Evolutionary conservation across 75 land plant genomes (phyloP).

Genomic region (Picea sitchensis): DNA sequence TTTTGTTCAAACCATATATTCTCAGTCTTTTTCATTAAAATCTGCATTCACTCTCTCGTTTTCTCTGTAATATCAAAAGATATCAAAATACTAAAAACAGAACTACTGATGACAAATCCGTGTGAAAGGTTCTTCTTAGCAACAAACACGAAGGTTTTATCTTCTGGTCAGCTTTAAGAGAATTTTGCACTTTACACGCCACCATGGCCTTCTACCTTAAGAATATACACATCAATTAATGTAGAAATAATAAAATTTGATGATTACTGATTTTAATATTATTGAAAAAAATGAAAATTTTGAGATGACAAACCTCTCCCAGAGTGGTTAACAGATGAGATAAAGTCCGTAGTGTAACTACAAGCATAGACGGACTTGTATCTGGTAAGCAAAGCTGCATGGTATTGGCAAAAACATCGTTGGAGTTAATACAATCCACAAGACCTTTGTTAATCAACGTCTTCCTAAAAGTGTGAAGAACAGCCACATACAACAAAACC

Average conservation of each 20-base stretch:
- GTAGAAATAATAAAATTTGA: background rate
- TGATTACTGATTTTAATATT: no score
- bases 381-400: conserved; percentile 73
- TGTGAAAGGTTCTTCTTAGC: background rate
- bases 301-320: conserved; percentile 70
- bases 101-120: background rate
- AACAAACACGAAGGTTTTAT: background rate
- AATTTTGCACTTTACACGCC: background rate
- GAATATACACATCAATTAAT: background rate
- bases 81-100: background rate
- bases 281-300: background rate
- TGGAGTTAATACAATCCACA: background rate
- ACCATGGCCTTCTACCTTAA: background rate
- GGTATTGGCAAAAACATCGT: background rate
- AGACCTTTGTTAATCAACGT: background rate
- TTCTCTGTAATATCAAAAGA: conserved; percentile 8
- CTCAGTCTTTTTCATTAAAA: background rate
- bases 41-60: background rate
- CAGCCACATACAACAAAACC: background rate
- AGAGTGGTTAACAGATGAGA: conserved; percentile 76
- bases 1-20: background rate
- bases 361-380: conserved; percentile 57
- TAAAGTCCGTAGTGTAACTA: conserved; percentile 71
- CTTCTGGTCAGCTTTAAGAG: background rate
- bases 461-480: background rate